A percentile compares a stretch with the other conserved stretches of the same genome.
Evolutionary conservation across 768 basidiomycete species (phyloP).

Genomic region (Pisolithus marmoratus): DNA sequence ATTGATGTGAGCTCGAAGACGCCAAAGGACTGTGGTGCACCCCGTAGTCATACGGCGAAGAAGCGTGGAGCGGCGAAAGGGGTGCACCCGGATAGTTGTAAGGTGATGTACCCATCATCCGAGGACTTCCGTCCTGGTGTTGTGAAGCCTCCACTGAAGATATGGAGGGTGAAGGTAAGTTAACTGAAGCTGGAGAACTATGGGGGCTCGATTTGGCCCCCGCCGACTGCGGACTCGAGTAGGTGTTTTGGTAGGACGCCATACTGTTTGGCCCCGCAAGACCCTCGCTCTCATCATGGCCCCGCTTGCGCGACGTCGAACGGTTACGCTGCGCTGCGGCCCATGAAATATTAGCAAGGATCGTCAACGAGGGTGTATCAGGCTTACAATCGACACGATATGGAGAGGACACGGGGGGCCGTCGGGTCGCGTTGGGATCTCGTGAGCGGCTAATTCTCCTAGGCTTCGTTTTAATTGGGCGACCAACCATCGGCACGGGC

Average conservation of each 20-base stretch:
- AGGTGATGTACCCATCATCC: constrained; percentile 38
- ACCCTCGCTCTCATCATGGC: constrained; percentile 58
- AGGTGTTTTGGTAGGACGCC: constrained; percentile 46
- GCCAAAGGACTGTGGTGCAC: constrained; percentile 29
- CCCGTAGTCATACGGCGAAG: constrained; percentile 53
- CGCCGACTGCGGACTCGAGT: constrained; percentile 47
- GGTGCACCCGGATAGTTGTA: constrained; percentile 41
- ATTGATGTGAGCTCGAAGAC: constrained; percentile 29
- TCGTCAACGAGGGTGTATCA: neutral
- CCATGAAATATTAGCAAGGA: constrained; percentile 13
- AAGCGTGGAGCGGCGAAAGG: constrained; percentile 45
- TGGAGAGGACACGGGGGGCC: constrained; percentile 54
- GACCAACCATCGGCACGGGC: constrained; percentile 41
- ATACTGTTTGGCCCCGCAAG: constrained; percentile 34
- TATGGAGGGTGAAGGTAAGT: constrained; percentile 65
- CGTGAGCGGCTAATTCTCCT: constrained; percentile 54
- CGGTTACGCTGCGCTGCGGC: constrained; percentile 57
- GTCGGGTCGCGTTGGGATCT: constrained; percentile 48
- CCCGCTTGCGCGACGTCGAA: constrained; percentile 71
- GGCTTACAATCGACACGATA: constrained; percentile 62
- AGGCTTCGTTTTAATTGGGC: constrained; percentile 44
- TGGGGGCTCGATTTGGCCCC: constrained; percentile 53
- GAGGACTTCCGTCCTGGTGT: constrained; percentile 51
- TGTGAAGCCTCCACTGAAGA: constrained; percentile 41
- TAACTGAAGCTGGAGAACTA: constrained; percentile 70